phyloP scores from a whole-genome alignment of 345 rosid species.

The Anacardium occidentale region DNA sequence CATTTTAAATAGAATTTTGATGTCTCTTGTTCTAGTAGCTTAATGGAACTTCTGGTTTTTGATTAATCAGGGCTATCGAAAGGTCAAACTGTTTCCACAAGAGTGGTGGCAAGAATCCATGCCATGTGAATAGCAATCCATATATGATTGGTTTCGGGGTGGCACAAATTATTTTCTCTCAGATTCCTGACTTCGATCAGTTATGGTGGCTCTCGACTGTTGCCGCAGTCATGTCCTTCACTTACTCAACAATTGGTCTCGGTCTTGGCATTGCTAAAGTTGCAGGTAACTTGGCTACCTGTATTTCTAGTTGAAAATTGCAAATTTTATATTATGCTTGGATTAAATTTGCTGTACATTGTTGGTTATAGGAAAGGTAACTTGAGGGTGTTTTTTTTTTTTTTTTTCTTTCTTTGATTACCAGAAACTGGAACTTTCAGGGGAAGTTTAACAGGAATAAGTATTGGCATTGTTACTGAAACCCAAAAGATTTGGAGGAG shows the following conservation, averaged over 20 bases:
- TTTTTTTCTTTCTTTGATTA: background rate
- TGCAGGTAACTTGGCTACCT: constrained; percentile 28
- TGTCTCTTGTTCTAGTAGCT: background rate
- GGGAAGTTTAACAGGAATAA: constrained; percentile 83
- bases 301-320: too few species aligned
- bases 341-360: background rate
- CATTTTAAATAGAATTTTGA: background rate
- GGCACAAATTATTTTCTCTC: constrained; percentile 56
- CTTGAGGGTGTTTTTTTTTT: background rate
- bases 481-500: constrained; percentile 78
- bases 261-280: constrained; percentile 79
- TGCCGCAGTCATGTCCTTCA: constrained; percentile 92
- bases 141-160: constrained; percentile 74
- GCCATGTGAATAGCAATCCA: constrained; percentile 50
- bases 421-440: constrained; percentile 43
- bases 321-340: background rate
- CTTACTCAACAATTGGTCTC: constrained; percentile 84
- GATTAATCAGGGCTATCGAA: constrained; percentile 56
- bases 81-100: constrained; percentile 56
- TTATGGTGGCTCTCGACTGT: constrained; percentile 89
- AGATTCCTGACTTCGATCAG: constrained; percentile 81
- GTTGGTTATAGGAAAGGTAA: background rate
- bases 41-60: constrained; percentile 11
- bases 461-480: constrained; percentile 47
- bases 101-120: constrained; percentile 40